Evolutionary conservation across 2,329 filamentous ascomycete genomes (phyloP), one percentile per base, ranked within the genome.

Genomic region (Fusarium sp.): DNA sequence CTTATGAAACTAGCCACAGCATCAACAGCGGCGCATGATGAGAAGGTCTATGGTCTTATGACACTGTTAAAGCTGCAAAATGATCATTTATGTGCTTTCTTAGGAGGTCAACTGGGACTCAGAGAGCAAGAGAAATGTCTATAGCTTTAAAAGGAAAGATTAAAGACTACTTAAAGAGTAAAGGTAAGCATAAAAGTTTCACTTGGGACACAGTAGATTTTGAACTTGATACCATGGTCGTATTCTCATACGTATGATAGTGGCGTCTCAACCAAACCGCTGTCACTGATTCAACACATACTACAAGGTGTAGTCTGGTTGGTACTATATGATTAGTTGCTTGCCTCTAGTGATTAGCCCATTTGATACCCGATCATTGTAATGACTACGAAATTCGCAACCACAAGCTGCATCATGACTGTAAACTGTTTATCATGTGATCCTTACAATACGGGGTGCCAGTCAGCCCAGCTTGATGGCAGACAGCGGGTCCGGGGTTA

Each of bases 401-500:
- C 4, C 30, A 33, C 30, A 6, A 14, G 30, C 6, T 33, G 14
- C 10, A n/a, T 37, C 35, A 37, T 37, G 35, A n/a, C n/a, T 37
- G 35, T 5, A 17, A 37, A 4, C 35, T n/a, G 17, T 37, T n/a
- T 10, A 37, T 37, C 35, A n/a, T n/a, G 15, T n/a, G 6, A 35
- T n/a, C 15, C 33, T 35, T 10, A 25, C 25, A 25, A 8, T 10
- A 10, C 11, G 27, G 11, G 27, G 27, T 11, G 11, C 27, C 27
- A 13, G 27, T 11, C 4, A 30, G 30, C 44, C n/a, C 20, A 58
- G 56, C 65, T 27, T 39, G 48, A 58, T 45, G 57, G 59, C 22
- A 54, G 50, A 47, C 39, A 44, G 44, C 37, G 54, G 51, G 64
- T 62, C 56, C 65, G 68, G 67, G 60, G 56, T 37, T 20, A 8